A percentile compares a stretch with the other conserved stretches of the same genome.
Conservation (phyloP, 2,329 filamentous ascomycete genomes). For the Exophiala alcalophila region DNA sequence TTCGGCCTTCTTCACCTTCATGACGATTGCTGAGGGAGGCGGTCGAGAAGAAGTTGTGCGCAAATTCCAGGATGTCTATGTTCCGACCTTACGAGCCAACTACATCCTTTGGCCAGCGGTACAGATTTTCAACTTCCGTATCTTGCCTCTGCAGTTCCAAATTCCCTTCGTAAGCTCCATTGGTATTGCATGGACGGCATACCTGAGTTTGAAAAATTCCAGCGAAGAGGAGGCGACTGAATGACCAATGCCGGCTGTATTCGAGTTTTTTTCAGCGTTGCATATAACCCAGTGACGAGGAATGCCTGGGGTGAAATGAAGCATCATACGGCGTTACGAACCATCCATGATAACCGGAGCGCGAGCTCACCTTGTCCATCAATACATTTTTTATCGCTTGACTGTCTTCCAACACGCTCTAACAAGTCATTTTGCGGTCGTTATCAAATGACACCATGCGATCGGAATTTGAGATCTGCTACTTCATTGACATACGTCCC, state of each 20-base stretch:
- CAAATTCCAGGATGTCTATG: conserved; percentile 91
- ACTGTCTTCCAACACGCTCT: too few relatives aligned
- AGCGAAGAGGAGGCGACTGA: conserved; percentile 66
- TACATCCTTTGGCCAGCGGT: conserved; percentile 93
- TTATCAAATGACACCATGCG: too few relatives aligned
- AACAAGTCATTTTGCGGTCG: conserved; percentile 1
- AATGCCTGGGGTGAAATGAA: background rate
- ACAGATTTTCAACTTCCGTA: conserved; percentile 91
- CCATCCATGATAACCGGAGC: conserved; percentile 37
- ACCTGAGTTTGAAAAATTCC: conserved; percentile 87
- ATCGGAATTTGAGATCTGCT: too few relatives aligned
- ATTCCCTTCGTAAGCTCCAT: conserved; percentile 94
- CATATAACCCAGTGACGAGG: background rate
- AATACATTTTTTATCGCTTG: conserved; percentile 1
- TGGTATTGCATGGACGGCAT: conserved; percentile 97
- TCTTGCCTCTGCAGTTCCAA: conserved; percentile 94
- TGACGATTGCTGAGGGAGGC: conserved; percentile 93
- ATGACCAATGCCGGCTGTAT: too few relatives aligned
- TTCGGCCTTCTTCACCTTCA: conserved; percentile 86
- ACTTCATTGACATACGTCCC: too few relatives aligned
- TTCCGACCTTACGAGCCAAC: conserved; percentile 93
- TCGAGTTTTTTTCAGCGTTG: background rate
- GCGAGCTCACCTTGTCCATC: conserved; percentile 1
- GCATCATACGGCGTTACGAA: background rate
- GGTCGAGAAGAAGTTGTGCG: conserved; percentile 72